Conservation (phyloP, 768 basidiomycete species). For the Astraeus odoratus region DNA sequence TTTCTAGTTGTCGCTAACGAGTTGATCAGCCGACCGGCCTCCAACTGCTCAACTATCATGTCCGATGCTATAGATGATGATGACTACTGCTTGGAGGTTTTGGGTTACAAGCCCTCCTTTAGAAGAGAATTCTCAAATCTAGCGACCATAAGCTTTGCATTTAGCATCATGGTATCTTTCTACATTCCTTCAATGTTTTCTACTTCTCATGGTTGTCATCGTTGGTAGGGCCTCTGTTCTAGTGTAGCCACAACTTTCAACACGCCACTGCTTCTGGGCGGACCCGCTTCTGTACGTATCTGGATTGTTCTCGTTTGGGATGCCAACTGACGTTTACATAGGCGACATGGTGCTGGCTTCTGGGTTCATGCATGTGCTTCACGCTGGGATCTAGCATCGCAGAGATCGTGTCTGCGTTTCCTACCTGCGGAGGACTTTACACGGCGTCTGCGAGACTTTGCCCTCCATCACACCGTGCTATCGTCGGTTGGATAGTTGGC, state of each 20-base stretch:
- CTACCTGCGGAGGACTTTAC: constrained; percentile 71
- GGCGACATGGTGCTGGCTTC: constrained; percentile 71
- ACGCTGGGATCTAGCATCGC: constrained; percentile 68
- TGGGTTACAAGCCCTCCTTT: constrained; percentile 76
- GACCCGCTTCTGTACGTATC: constrained; percentile 54
- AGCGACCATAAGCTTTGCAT: constrained; percentile 70
- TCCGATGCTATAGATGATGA: constrained; percentile 38
- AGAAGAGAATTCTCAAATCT: constrained; percentile 80
- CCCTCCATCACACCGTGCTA: constrained; percentile 54
- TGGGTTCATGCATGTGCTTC: constrained; percentile 67
- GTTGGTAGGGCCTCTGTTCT: constrained; percentile 58
- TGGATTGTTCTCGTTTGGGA: not conserved
- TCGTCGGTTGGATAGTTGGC: constrained; percentile 73
- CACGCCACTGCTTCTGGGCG: constrained; percentile 61
- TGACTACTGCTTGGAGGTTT: constrained; percentile 54
- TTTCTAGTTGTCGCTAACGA: too few relatives aligned
- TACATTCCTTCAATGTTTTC: not conserved
- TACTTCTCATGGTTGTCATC: not conserved
- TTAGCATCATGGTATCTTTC: constrained; percentile 60
- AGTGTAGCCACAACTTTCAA: constrained; percentile 76
- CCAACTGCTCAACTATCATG: too few relatives aligned
- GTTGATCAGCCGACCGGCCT: too few relatives aligned
- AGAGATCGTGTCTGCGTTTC: constrained; percentile 71
- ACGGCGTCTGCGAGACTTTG: constrained; percentile 71
- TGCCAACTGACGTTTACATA: constrained; percentile 13